Evolutionary conservation across 2,329 filamentous ascomycete species (phyloP), one percentile per base, ranked within the genome.

Genomic region (Daldinia eschscholtzii): DNA sequence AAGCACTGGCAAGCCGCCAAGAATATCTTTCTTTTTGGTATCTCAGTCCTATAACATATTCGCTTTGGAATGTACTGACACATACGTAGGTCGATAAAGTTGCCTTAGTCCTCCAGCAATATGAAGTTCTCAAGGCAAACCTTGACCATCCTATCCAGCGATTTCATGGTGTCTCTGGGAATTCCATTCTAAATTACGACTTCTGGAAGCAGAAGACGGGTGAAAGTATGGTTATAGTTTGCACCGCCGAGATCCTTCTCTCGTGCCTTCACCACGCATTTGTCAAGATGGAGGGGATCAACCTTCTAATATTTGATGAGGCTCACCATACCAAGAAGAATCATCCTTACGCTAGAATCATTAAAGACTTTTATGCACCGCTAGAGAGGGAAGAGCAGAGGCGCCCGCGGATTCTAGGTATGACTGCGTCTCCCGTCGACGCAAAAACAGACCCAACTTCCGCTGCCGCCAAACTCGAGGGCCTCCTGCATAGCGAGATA

Each of bases 381-480:
- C 80, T 85, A 2, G 82, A 85, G 33, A 73, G 78, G 1, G 80
- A 84, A 0, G 70, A 78, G 0, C 73, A 76, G 0, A 81, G 81
- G 55, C 85, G 89, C 4, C 96, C 96, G 3, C 91, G 90, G 41
- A 90, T 99, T 20, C 92, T 99, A 72, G 95, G 95, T 28, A 98
- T 98, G 95, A 99, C 96, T 1, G 96, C 96, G 6, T 98, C 96
- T 0, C 96, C 96, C 0, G 91, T 98, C 2, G 94, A 98, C 80
- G 89, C 93, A 0, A 92, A 93, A 75, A 87, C 87, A 0, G 90
- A 97, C 71, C 86, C 97, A 30, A 83, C 85, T 15, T 83, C 88
- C 67, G 93, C 92, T 41, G 92, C 93, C 0, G 82, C 83, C 67
- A 89, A 92, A 60, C 86, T 99, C 0, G 95, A 98, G 77, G 85